Base-by-base conservation (phyloP, 78 protist species). In the Isochrysis galbana region DNA sequence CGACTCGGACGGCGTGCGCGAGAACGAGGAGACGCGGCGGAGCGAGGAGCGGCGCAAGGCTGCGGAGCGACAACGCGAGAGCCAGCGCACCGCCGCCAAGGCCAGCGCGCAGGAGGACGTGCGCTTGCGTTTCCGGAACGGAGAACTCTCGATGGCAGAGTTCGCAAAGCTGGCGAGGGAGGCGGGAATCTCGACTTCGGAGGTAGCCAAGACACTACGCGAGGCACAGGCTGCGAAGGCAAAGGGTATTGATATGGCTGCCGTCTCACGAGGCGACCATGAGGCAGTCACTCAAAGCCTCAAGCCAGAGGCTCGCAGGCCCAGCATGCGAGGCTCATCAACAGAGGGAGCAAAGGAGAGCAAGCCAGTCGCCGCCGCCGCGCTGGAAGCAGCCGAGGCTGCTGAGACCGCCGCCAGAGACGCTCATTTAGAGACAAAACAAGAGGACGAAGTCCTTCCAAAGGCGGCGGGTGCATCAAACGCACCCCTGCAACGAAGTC, bases 1-100 rank as follows among this genome's bases (percentile, higher is more conserved):
- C 86, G 86, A 39, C 46, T 5, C 11, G 46, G 84, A 39, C 47
- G 86, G 42, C n/a, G 47, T 77, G 47, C 86, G 86, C 86, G 86
- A 77, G 86, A 0, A 19, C 47, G 48, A 21, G 48, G 46, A 38
- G 48, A 4, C 7, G 39, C 1, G 47, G 23, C 34, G 32, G 80
- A 77, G 86, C 48, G 1, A 19, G 7, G 48, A 7, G 48, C 23
- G 42, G 23, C 86, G 86, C 26, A 17, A 26, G 36, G 77, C 77
- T 36, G 5, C 32, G 36, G 41, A 23, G 38, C 86, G 45, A 29
- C 10, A 19, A 21, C 26, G 25, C 23, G 47, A 38, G 34, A 19
- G 1, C 32, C 48, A 44, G 10, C 0, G 36, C 48, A 17, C n/a
- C 41, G 80, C 29, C 42, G 80, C 80, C 44, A 1, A 3, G 32